Conservation (phyloP, 768 basidiomycete genomes). For the Lepiota venenata region DNA sequence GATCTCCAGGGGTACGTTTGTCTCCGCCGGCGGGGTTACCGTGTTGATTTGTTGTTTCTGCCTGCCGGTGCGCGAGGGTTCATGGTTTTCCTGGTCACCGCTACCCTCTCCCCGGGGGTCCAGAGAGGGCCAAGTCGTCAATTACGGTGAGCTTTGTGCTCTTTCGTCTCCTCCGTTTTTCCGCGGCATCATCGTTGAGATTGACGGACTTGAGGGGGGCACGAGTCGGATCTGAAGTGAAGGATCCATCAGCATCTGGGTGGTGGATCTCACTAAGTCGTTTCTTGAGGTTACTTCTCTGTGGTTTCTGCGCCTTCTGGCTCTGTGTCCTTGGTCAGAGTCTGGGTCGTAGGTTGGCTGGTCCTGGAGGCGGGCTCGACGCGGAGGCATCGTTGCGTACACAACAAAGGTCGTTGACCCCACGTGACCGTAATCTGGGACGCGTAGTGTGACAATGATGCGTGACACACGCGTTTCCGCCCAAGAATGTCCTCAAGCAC, state of each 20-base stretch:
- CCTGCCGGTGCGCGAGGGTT: constrained; percentile 45
- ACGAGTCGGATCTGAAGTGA: constrained; percentile 31
- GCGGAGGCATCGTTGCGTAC: constrained; percentile 32
- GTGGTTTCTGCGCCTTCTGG: constrained; percentile 35
- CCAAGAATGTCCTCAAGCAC: background rate
- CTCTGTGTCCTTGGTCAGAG: constrained; percentile 35
- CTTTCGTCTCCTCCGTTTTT: constrained; percentile 80
- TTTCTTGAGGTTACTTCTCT: constrained; percentile 44
- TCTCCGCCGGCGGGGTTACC: constrained; percentile 53
- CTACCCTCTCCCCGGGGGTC: constrained; percentile 47
- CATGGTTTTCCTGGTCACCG: constrained; percentile 33
- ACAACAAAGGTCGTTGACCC: constrained; percentile 33
- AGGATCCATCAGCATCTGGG: constrained; percentile 41
- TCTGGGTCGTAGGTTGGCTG: constrained; percentile 33
- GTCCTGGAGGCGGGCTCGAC: constrained; percentile 35
- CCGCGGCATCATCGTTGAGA: constrained; percentile 83
- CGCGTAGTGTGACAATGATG: constrained; percentile 16
- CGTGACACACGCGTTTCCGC: constrained; percentile 6
- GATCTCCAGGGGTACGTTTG: constrained; percentile 72
- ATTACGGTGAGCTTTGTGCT: constrained; percentile 61
- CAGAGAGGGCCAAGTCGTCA: constrained; percentile 51
- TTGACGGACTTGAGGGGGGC: constrained; percentile 46
- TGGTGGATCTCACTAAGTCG: constrained; percentile 59
- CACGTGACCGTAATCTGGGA: constrained; percentile 34
- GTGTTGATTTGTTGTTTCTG: constrained; percentile 64